A percentile compares a stretch with the other conserved stretches of the same genome.
Evolutionary conservation across 176 grass and related monocot species (phyloP).

Genomic region (Bonia amplexicaulis): DNA sequence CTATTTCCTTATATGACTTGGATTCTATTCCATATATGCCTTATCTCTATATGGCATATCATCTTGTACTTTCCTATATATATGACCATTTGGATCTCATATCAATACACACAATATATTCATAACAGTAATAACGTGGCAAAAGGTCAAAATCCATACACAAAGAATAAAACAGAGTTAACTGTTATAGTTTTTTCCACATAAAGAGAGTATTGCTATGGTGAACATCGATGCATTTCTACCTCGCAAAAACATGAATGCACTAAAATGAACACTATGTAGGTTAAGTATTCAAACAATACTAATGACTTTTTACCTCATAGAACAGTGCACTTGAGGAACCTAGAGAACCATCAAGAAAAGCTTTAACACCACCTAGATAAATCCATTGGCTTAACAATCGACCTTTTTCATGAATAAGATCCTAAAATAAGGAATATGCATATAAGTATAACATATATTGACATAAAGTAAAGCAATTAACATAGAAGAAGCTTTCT

Average conservation of each 20-base stretch:
- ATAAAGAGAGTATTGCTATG: background rate
- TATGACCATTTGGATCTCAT: too few species aligned
- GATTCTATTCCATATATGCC: too few species aligned
- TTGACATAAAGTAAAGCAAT: background rate
- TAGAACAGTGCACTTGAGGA: slow-evolving; percentile 86
- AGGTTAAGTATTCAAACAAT: background rate
- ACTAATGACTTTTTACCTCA: slow-evolving; percentile 42
- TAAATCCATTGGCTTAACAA: slow-evolving; percentile 81
- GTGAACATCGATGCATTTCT: background rate
- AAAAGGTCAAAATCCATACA: background rate
- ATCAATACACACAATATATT: too few species aligned
- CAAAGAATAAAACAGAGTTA: background rate
- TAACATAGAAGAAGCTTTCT: slow-evolving; percentile 1
- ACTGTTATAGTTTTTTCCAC: background rate
- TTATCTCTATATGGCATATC: too few species aligned
- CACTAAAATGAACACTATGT: background rate
- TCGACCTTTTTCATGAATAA: slow-evolving; percentile 62
- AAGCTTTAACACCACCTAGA: slow-evolving; percentile 94
- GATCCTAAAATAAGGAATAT: slow-evolving; percentile 49
- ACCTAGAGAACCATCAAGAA: slow-evolving; percentile 86
- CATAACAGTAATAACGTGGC: background rate
- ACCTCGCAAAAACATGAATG: background rate
- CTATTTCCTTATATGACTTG: too few species aligned
- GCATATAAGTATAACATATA: background rate
- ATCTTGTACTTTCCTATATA: too few species aligned